Base-by-base conservation (phyloP, 2,329 filamentous ascomycete genomes). In the Neofusicoccum parvum region DNA sequence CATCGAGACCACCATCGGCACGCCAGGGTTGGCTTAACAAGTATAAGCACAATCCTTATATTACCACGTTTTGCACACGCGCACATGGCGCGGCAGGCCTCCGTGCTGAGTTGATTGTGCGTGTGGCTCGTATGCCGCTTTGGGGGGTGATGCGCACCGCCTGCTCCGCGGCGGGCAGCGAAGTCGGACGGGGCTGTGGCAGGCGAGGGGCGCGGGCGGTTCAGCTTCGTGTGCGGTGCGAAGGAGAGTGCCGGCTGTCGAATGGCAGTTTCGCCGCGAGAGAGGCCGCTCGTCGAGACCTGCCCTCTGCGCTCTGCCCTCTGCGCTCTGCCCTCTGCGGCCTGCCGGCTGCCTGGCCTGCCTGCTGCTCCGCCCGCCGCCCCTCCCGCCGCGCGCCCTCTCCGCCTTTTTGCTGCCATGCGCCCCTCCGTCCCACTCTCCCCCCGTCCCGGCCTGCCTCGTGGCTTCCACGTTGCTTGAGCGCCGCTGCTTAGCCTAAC, bases 381-480 rank as follows among this genome's bases (percentile, higher is more conserved):
- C 46, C 46, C 46, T 49, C 20, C 46, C 37, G 37, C 37, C 37
- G 37, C 37, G 10, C 14, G 37, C 37, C 37, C 14, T 23, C 43
- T 12, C 43, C 9, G 43, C 15, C 43, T 46, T 15, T 12, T 39
- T 14, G n/a, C 36, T 27, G 4, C n/a, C 32, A 32, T 20, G 51
- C 50, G 39, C 39, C 32, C 15, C 54, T 17, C 32, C 41, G 39
- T 12, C 27, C 32, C 32, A 20, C 14, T 39, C 41, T 39, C 41
- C n/a, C 41, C 17, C 54, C 41, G 23, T 37, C 50, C 41, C 54
- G 54, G 41, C 20, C n/a, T 23, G 15, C 41, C 54, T 59, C 54
- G 54, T 59, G 54, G 54, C 54, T 59, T 37, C 54, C 41, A 59
- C 54, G 54, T 59, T 59, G 54, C 41, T 46, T 46, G 48, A 27